Percentiles rank a stretch among this genome's conserved stretches.
phyloP scores from a whole-genome alignment of 768 basidiomycete species.

The Mycena latifolia region DNA sequence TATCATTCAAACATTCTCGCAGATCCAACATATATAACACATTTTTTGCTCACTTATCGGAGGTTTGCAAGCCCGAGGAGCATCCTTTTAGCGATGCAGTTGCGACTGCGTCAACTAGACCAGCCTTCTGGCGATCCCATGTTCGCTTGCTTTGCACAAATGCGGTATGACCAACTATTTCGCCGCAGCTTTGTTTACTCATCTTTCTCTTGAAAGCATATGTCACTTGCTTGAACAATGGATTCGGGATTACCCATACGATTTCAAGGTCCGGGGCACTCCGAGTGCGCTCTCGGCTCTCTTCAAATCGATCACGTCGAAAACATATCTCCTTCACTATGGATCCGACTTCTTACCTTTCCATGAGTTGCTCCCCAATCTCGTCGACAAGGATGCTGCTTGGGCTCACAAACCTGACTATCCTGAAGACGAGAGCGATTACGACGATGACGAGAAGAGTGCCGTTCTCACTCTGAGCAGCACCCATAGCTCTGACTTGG shows the following conservation, averaged over 20 bases:
- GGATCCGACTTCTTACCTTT: conserved; percentile 88
- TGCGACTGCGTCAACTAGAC: conserved; percentile 84
- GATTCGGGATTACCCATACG: conserved; percentile 81
- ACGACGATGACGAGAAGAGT: conserved; percentile 51
- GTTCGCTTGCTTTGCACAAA: conserved; percentile 90
- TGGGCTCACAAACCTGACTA: conserved; percentile 83
- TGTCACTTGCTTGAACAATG: conserved; percentile 84
- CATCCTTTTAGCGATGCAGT: conserved; percentile 88
- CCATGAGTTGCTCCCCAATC: conserved; percentile 71
- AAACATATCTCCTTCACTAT: conserved; percentile 87
- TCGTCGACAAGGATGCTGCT: conserved; percentile 75
- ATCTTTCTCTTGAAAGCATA: conserved; percentile 61
- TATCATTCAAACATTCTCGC: not conserved
- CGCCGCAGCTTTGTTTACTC: conserved; percentile 15
- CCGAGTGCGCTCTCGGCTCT: conserved; percentile 79
- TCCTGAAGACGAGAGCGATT: conserved; percentile 71
- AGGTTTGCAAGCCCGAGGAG: conserved; percentile 85
- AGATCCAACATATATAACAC: conserved; percentile 84
- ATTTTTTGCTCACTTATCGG: conserved; percentile 88
- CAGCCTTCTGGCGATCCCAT: conserved; percentile 81
- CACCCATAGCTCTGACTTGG: conserved; percentile 35
- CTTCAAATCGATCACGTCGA: conserved; percentile 82
- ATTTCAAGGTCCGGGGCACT: conserved; percentile 84
- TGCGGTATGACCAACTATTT: conserved; percentile 66
- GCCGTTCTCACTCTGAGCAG: conserved; percentile 41